A percentile compares a stretch with the other conserved stretches of the same genome.
phyloP scores from a whole-genome alignment of 148 eudicot species.

The Diospyros kaki region DNA sequence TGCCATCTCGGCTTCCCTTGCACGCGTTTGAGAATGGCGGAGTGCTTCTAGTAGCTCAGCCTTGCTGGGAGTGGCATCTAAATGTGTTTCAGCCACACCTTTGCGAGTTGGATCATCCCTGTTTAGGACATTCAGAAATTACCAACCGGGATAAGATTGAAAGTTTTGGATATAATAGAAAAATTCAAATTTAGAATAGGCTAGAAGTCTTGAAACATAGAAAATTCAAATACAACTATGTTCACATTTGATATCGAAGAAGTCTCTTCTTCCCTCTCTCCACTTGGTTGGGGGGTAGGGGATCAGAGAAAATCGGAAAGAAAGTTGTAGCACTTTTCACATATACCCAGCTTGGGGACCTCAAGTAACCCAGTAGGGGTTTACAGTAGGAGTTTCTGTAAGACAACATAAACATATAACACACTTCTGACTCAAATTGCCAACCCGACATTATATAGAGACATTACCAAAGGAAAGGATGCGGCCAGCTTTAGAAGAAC shows the following conservation, averaged over 20 bases:
- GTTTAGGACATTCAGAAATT: neutral
- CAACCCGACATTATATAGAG: neutral
- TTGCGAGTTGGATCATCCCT: constrained; percentile 22
- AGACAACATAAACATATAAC: neutral
- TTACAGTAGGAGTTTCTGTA: neutral
- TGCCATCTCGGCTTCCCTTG: constrained; percentile 83
- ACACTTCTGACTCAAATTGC: neutral
- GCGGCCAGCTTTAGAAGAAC: too few relatives aligned
- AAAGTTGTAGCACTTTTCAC: neutral
- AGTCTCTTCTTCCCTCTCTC: too few relatives aligned
- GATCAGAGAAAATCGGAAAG: too few relatives aligned
- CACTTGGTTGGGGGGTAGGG: too few relatives aligned
- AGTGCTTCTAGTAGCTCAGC: constrained; percentile 83
- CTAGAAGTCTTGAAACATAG: too few relatives aligned
- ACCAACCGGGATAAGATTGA: constrained; percentile 13
- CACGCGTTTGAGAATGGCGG: constrained; percentile 93
- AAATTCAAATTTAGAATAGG: too few relatives aligned
- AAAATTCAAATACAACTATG: neutral
- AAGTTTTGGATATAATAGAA: neutral
- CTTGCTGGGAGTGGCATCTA: constrained; percentile 38
- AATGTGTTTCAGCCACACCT: constrained; percentile 11
- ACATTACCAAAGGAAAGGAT: too few relatives aligned
- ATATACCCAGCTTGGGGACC: neutral
- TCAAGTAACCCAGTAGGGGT: neutral
- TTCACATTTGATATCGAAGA: neutral